Evolutionary conservation across 139 green algal genomes (phyloP).

Genomic region (Chloropicon primus): DNA sequence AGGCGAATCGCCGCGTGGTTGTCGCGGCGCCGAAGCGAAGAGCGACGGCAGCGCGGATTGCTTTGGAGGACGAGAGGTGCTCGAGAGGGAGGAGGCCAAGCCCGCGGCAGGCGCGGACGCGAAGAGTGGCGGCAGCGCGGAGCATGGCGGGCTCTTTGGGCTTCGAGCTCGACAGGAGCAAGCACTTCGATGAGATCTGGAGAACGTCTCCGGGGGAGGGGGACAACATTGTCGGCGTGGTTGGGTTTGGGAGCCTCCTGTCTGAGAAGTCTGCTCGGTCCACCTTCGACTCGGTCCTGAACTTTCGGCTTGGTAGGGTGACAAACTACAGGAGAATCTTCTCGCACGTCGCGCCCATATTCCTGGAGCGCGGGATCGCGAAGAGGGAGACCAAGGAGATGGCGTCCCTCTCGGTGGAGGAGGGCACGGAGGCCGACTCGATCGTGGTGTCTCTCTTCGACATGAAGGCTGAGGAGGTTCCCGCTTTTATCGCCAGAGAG

Average conservation of each 20-base stretch:
- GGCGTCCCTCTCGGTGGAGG: slow-evolving; percentile 17
- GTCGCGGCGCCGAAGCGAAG: no score
- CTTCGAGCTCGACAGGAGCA: neutral
- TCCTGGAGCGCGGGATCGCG: slow-evolving; percentile 69
- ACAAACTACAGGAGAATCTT: slow-evolving; percentile 65
- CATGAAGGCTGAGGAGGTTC: slow-evolving; percentile 27
- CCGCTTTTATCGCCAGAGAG: slow-evolving; percentile 68
- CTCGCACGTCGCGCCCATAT: slow-evolving; percentile 66
- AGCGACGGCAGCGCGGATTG: no score
- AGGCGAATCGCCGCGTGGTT: no score
- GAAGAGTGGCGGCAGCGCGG: no score
- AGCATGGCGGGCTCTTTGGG: neutral
- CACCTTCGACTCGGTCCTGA: slow-evolving; percentile 67
- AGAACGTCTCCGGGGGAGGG: neutral
- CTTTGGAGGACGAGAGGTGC: no score
- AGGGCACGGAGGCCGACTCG: neutral
- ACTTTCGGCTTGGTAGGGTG: slow-evolving; percentile 50
- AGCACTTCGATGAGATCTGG: neutral
- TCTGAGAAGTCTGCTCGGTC: slow-evolving; percentile 38
- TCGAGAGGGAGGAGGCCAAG: no score
- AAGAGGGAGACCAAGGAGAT: slow-evolving; percentile 42
- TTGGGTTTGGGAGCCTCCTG: slow-evolving; percentile 61
- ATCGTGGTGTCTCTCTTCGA: slow-evolving; percentile 65
- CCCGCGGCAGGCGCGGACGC: no score
- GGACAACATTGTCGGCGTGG: slow-evolving; percentile 17